Evolutionary conservation across 2,329 filamentous ascomycete species (phyloP).

Genomic region (Alternaria arbusti): DNA sequence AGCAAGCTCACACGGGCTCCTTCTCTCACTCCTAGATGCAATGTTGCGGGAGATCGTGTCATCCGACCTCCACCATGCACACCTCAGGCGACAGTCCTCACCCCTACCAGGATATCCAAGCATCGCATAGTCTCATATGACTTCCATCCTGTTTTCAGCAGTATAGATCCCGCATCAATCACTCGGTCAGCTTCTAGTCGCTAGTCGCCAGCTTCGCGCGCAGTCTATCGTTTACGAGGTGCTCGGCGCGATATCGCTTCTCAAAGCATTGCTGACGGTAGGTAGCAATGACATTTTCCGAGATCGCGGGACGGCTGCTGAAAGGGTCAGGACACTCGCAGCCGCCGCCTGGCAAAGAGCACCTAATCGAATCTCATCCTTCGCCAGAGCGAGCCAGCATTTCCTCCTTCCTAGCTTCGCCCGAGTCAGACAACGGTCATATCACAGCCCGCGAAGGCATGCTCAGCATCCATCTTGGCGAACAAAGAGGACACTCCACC

Average conservation of each 20-base stretch:
- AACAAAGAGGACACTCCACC: conserved; percentile 31
- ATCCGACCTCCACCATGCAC: conserved; percentile 18
- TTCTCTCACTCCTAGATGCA: conserved; percentile 1
- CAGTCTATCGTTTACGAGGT: conserved; percentile 31
- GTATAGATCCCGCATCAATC: conserved; percentile 44
- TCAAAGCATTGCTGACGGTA: conserved; percentile 27
- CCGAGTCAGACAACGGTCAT: conserved; percentile 18
- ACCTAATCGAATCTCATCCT: conserved; percentile 17
- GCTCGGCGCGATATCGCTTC: conserved; percentile 4
- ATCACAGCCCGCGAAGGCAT: conserved; percentile 29
- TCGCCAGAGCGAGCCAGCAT: conserved; percentile 24
- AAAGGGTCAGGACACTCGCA: conserved; percentile 43
- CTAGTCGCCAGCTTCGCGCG: conserved; percentile 30
- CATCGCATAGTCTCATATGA: conserved; percentile 50
- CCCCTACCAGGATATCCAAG: conserved; percentile 41
- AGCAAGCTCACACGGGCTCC: conserved; percentile 11
- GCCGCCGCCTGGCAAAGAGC: conserved; percentile 28
- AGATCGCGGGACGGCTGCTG: conserved; percentile 42
- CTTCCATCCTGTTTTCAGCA: conserved; percentile 45
- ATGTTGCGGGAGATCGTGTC: conserved; percentile 3
- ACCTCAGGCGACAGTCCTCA: conserved; percentile 34
- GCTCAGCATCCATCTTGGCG: conserved; percentile 31
- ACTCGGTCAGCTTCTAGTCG: conserved; percentile 40
- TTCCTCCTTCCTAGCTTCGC: conserved; percentile 15
- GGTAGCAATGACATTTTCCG: conserved; percentile 37